Evolutionary conservation across 2,329 filamentous ascomycete genomes (phyloP).

Genomic region (Monilinia laxa): DNA sequence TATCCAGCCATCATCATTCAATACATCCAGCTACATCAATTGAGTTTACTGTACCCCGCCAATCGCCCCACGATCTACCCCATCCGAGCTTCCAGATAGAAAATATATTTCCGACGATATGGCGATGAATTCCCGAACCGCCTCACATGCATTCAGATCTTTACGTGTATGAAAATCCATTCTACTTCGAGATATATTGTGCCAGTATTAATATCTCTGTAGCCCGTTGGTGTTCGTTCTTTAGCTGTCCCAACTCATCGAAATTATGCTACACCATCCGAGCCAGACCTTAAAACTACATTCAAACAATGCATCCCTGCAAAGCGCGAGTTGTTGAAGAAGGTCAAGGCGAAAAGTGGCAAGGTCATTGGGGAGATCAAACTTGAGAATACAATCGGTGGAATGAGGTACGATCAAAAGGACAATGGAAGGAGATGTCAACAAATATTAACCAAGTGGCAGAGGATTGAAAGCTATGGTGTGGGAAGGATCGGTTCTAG

Average conservation of each 20-base stretch:
- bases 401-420: conserved; percentile 67
- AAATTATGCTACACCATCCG: conserved; percentile 71
- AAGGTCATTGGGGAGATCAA: conserved; percentile 90
- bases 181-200: conserved; percentile 1
- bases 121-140: conserved; percentile 63
- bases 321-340: conserved; percentile 90
- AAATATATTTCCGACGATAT: conserved; percentile 44
- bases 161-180: conserved; percentile 55
- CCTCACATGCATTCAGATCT: conserved; percentile 61
- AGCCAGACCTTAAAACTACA: conserved; percentile 86
- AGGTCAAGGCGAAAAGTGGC: conserved; percentile 81
- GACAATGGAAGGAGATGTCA: not conserved
- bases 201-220: conserved; percentile 19
- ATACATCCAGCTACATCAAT: not conserved
- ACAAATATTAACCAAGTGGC: conserved; percentile 28
- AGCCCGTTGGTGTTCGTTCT: conserved; percentile 41
- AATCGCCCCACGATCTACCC: conserved; percentile 23
- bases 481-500: conserved; percentile 96
- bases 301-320: conserved; percentile 82
- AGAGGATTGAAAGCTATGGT: conserved; percentile 94
- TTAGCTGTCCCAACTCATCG: conserved; percentile 45
- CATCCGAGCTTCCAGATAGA: conserved; percentile 14
- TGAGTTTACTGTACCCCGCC: conserved; percentile 15
- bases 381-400: conserved; percentile 89
- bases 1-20: not conserved